Percentiles rank a stretch among this genome's conserved stretches.
Evolutionary conservation across 1,284 basidiomycete species (phyloP).

Genomic region (Ustilago shanxiensis): DNA sequence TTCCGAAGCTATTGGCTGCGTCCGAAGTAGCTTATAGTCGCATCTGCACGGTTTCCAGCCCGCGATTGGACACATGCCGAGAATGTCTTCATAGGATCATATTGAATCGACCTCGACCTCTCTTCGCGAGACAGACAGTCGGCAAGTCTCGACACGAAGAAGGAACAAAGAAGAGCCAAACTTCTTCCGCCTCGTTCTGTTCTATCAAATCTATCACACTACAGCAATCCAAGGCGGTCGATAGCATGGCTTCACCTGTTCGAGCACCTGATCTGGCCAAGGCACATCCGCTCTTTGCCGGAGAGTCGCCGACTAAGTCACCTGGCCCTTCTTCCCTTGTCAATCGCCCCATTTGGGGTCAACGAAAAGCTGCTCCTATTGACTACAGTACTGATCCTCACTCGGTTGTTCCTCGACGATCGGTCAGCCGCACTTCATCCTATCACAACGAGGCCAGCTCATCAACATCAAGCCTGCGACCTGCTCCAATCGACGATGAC

Average conservation of each 20-base stretch:
- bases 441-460: slow-evolving; percentile 22
- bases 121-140: no score
- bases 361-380: slow-evolving; percentile 34
- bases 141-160: no score
- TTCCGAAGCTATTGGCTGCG: not conserved
- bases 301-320: slow-evolving; percentile 47
- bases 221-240: not conserved
- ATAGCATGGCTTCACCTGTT: slow-evolving; percentile 30
- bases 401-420: slow-evolving; percentile 19
- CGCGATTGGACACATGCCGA: not conserved
- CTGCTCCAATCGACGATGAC: slow-evolving; percentile 28
- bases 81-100: slow-evolving; percentile 1
- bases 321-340: slow-evolving; percentile 45
- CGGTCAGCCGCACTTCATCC: slow-evolving; percentile 37
- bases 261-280: slow-evolving; percentile 20
- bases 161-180: not conserved
- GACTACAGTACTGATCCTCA: slow-evolving; percentile 40
- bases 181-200: not conserved
- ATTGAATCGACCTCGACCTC: not conserved
- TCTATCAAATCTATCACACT: not conserved
- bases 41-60: not conserved
- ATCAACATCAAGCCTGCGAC: slow-evolving; percentile 18
- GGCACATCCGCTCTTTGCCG: slow-evolving; percentile 45
- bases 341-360: slow-evolving; percentile 52
- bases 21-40: not conserved